Base-by-base conservation (phyloP, 371 early-diverging fungal species). In the Polyrhizophydium stewartii region DNA sequence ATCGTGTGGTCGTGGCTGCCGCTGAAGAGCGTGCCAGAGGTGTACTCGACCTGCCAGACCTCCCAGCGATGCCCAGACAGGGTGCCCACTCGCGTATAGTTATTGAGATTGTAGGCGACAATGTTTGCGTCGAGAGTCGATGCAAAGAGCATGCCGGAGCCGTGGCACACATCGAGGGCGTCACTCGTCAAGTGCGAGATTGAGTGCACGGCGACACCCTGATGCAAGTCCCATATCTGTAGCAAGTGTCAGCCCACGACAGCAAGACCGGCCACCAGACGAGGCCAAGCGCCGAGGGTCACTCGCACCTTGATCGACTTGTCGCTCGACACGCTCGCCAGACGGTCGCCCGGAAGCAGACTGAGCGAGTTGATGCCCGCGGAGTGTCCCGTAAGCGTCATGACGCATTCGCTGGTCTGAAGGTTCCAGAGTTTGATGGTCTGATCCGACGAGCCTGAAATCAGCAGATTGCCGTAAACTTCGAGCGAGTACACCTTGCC, bases 1-100 rank as follows among this genome's bases (percentile, higher is more conserved):
- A 89, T 81, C 9, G 87, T 84, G 55, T 87, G 87, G 60, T 89
- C 89, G 60, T 82, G 82, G 50, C 82, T 81, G 21, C 79, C 86
- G 58, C 82, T 83, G 63, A 87, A 87, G 51, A 87, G 56, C 33
- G 70, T 68, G 0, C 81, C 83, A 32, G 82, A 70, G 1, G 72
- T 63, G 61, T 76, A 79, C 46, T 77, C 73, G 21, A 87, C 69
- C 57, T 86, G 82, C 87, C 87, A 87, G 10, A 86, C 86, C 62
- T 87, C 87, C 87, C 86, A 87, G 25, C 81, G 78, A 63, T 87
- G 87, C 0, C 86, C 87, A 25, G 72, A 61, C 53, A 87, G 49
- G 0, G 78, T 79, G 6, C 76, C 71, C 3, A 78, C 61, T 10
- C 76, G 67, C 30, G 66, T 35, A 16, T 71, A 70, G 53, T 78